These are phyloP conservation scores for Isochrysis galbana DNA, from an alignment of 78 protist genomes.

Conservation along the genomic window DNA sequence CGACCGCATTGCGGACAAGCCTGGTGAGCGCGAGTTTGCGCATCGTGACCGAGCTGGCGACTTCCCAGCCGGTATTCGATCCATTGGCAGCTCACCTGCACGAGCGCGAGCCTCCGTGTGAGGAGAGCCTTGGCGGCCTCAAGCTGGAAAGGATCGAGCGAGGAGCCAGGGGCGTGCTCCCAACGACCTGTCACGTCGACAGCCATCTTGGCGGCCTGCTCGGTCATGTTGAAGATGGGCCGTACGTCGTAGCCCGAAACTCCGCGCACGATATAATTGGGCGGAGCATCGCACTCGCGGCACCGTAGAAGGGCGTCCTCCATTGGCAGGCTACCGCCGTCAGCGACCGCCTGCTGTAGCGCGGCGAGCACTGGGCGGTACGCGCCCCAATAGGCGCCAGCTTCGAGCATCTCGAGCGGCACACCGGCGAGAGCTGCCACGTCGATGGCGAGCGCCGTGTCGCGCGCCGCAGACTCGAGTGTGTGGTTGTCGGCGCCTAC, in stretches of 20 bases:
- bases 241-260: neutral
- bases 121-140: neutral
- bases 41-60: no score
- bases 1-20: no score
- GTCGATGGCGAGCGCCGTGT: neutral
- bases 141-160: neutral
- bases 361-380: constrained; percentile 17
- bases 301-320: neutral
- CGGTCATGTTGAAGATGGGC: neutral
- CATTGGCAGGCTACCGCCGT: neutral
- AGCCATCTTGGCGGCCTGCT: neutral
- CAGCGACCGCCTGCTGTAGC: neutral
- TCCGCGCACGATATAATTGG: neutral
- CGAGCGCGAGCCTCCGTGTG: neutral
- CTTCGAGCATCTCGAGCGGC: neutral
- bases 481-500: neutral
- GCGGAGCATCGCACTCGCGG: neutral
- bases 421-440: neutral
- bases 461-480: neutral
- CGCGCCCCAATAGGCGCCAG: constrained; percentile 18
- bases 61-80: no score
- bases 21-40: no score
- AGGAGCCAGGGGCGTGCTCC: neutral
- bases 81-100: no score
- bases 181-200: neutral